Base-by-base conservation (phyloP, 2,329 filamentous ascomycete genomes). In the Pseudogymnoascus sp. region DNA sequence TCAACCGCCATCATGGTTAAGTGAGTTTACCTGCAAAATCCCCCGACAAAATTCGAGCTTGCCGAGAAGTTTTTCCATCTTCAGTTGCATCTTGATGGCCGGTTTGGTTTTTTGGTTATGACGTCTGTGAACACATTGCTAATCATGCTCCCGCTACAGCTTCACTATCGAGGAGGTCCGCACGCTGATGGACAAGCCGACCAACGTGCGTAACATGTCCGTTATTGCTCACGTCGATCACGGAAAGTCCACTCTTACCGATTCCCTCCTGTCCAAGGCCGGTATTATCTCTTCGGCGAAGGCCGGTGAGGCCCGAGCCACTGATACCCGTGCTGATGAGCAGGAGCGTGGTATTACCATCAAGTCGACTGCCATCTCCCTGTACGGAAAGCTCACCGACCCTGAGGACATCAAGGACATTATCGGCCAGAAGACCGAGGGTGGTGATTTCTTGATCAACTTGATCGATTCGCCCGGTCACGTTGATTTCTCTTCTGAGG, bases 161-260 rank as follows among this genome's bases (percentile, higher is more conserved):
- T 97, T 97, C 88, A 97, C 95, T 77, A 88, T 97, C 82, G 93
- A 97, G 79, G 93, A 91, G 87, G 90, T 92, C 79, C 88, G 88
- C 79, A 72, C 67, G 74, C 80, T 90, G 77, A 90, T 90, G 89
- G 88, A 91, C 86, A 88, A 88, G 82, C 87, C 89, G 72, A 83
- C 78, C 77, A 88, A 88, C 79, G 85, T 88, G 78, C 83, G 85
- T 81, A 97, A 97, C 88, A 97, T 97, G 93, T 97, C 92, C 83
- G 95, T 99, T 80, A 97, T 97, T 91, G 95, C 95, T 80, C 95
- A 99, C 85, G 93, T 99, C 88, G 95, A 99, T 82, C 95, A 99
- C 88, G 95, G 95, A 85, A 99, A 99, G 83, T 99, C 95, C 74
- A 99, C 95, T 78, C 87, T 99, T 75, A 97, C 93, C 88, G 95